A percentile compares a stretch with the other conserved stretches of the same genome.
Conservation (phyloP, 2,329 filamentous ascomycete species). For the Purpureocillium takamizusanense region DNA sequence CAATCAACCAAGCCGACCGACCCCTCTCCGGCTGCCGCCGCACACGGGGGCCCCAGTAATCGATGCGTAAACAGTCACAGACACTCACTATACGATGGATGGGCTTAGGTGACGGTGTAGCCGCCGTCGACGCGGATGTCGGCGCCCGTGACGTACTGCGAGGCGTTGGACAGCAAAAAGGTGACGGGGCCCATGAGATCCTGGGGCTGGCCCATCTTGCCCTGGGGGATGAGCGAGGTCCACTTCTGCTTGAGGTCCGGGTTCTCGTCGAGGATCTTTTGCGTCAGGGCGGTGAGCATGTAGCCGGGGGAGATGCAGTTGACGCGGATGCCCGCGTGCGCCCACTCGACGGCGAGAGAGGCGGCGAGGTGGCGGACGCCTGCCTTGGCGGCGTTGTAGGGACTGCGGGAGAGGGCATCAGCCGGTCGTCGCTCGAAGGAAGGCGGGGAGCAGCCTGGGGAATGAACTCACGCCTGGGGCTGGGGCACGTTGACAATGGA, state of each 20-base stretch:
- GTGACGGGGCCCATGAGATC: constrained; percentile 91
- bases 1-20: too few species aligned
- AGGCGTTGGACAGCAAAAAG: constrained; percentile 75
- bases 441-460: background rate
- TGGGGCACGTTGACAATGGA: constrained; percentile 92
- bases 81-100: too few species aligned
- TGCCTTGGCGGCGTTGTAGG: constrained; percentile 90
- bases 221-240: constrained; percentile 85
- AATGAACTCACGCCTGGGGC: constrained; percentile 58
- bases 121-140: constrained; percentile 79
- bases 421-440: background rate
- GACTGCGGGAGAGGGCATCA: constrained; percentile 34
- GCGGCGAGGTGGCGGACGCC: constrained; percentile 82
- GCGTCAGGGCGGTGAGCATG: constrained; percentile 90
- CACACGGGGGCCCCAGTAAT: too few species aligned
- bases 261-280: constrained; percentile 91
- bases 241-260: constrained; percentile 83
- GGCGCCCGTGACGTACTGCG: constrained; percentile 61
- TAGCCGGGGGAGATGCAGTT: constrained; percentile 95
- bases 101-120: constrained; percentile 70
- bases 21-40: too few species aligned
- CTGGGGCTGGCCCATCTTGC: constrained; percentile 85
- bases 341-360: constrained; percentile 91
- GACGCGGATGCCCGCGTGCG: constrained; percentile 75
- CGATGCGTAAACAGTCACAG: too few species aligned